Percentiles rank a stretch among this genome's conserved stretches.
These are phyloP conservation scores for Plenodomus biglobosus DNA, from an alignment of 2,329 filamentous ascomycete species.

Conservation along the genomic window DNA sequence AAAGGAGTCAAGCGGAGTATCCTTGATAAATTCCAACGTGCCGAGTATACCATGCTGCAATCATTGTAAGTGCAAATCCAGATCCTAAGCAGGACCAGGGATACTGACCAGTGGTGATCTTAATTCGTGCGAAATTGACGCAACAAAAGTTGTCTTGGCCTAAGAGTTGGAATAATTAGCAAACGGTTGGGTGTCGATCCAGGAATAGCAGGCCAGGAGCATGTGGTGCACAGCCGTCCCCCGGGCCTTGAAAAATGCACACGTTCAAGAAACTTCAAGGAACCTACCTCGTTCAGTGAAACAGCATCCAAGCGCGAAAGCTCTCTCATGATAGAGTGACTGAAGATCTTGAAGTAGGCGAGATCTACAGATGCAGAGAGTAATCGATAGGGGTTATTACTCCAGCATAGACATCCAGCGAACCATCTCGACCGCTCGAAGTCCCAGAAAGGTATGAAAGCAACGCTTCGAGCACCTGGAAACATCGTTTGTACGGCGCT, in stretches of 20 bases:
- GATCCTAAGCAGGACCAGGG: background rate
- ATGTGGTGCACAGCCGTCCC: no score
- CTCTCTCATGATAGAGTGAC: constrained; percentile 59
- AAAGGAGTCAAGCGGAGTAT: constrained; percentile 47
- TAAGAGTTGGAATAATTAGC: constrained; percentile 1
- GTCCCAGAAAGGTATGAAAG: constrained; percentile 46
- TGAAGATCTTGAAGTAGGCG: constrained; percentile 41
- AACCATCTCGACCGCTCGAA: constrained; percentile 43
- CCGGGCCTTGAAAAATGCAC: no score
- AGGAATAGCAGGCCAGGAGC: no score
- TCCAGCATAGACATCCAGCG: constrained; percentile 42
- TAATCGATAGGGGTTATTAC: constrained; percentile 29
- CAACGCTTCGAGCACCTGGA: constrained; percentile 37
- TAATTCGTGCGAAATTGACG: constrained; percentile 57
- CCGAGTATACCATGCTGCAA: constrained; percentile 38
- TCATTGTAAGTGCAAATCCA: background rate
- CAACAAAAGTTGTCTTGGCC: constrained; percentile 56
- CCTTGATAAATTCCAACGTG: constrained; percentile 54
- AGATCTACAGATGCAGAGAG: constrained; percentile 36
- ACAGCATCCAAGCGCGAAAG: constrained; percentile 56
- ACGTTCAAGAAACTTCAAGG: background rate
- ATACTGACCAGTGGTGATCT: constrained; percentile 43
- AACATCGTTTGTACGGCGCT: constrained; percentile 57
- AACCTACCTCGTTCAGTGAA: constrained; percentile 36
- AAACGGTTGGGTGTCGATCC: no score